Percentiles rank a stretch among this genome's conserved stretches.
These are phyloP conservation scores for Plasmodium knowlesi DNA, from an alignment of 169 alveolate genomes.

Conservation along the genomic window DNA sequence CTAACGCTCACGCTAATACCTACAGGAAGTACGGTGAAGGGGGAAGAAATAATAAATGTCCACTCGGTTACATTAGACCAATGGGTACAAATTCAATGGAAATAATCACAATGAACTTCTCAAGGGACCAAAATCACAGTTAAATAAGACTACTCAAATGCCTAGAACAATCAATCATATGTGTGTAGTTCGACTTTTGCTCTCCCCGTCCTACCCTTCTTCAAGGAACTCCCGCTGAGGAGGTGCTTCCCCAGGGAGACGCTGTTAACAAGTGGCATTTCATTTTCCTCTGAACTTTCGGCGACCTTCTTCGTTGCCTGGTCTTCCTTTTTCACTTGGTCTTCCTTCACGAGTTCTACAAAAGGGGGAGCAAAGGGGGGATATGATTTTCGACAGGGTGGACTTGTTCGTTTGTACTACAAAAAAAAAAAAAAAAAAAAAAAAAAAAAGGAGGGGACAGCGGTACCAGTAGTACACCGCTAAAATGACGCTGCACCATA, in stretches of 20 bases:
- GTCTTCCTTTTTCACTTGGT: constrained; percentile 35
- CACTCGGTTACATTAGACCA: not conserved
- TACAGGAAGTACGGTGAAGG: not conserved
- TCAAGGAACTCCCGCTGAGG: constrained; percentile 39
- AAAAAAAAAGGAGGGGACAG: not conserved
- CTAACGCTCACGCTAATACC: constrained; percentile 70
- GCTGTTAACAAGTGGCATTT: constrained; percentile 22
- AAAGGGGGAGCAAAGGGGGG: not conserved
- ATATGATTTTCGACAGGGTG: not conserved
- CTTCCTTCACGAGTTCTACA: constrained; percentile 21
- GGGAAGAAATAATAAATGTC: not conserved
- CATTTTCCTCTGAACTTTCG: constrained; percentile 50
- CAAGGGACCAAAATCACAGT: not conserved
- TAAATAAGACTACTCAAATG: not conserved
- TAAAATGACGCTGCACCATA: not conserved
- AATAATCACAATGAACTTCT: not conserved
- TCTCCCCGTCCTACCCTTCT: constrained; percentile 38
- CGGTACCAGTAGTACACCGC: too few species aligned
- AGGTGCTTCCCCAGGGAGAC: constrained; percentile 71
- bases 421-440: too few species aligned
- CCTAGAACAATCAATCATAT: not conserved
- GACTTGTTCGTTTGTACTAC: not conserved
- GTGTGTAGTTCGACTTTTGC: not conserved
- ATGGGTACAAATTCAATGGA: not conserved
- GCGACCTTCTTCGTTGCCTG: constrained; percentile 17